A percentile compares a stretch with the other conserved stretches of the same genome.
Evolutionary conservation across 2,329 filamentous ascomycete genomes (phyloP).

Genomic region (Epichloe gansuensis): DNA sequence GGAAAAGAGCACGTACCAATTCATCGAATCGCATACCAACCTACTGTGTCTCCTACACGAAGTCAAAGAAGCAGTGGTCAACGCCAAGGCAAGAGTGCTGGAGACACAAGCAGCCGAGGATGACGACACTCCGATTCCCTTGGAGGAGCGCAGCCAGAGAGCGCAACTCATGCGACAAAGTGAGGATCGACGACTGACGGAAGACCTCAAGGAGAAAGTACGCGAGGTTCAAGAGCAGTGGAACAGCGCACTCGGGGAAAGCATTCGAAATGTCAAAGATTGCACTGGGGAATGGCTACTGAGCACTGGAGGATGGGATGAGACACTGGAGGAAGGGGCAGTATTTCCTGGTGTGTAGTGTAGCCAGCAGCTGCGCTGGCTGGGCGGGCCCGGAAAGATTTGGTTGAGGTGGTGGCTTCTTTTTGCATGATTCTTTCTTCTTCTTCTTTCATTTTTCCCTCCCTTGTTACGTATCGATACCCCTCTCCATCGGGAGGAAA

Average conservation of each 20-base stretch:
- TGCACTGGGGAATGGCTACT: slow-evolving; percentile 63
- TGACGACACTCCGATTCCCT: slow-evolving; percentile 19
- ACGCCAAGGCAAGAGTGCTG: slow-evolving; percentile 53
- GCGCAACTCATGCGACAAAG: slow-evolving; percentile 46
- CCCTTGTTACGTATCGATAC: background rate
- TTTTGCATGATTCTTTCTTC: background rate
- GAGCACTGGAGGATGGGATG: slow-evolving; percentile 79
- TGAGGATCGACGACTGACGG: slow-evolving; percentile 62
- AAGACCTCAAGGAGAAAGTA: slow-evolving; percentile 88
- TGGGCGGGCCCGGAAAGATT: background rate
- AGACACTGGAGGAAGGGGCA: slow-evolving; percentile 49
- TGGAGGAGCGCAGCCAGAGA: slow-evolving; percentile 24
- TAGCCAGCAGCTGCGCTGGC: background rate
- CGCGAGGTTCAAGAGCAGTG: slow-evolving; percentile 84
- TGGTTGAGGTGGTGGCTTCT: background rate
- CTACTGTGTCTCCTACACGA: slow-evolving; percentile 82
- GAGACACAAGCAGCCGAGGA: slow-evolving; percentile 47
- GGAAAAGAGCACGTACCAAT: slow-evolving; percentile 89
- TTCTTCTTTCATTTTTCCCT: background rate
- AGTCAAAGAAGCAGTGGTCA: slow-evolving; percentile 68
- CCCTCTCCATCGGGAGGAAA: slow-evolving; percentile 1
- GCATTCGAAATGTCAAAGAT: slow-evolving; percentile 60
- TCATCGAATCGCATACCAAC: slow-evolving; percentile 91
- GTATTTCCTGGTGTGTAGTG: slow-evolving; percentile 33
- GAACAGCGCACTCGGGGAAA: slow-evolving; percentile 72